These are phyloP conservation scores for Aureobasidium sp. DNA, from an alignment of 2,329 filamentous ascomycete species.

Conservation along the genomic window DNA sequence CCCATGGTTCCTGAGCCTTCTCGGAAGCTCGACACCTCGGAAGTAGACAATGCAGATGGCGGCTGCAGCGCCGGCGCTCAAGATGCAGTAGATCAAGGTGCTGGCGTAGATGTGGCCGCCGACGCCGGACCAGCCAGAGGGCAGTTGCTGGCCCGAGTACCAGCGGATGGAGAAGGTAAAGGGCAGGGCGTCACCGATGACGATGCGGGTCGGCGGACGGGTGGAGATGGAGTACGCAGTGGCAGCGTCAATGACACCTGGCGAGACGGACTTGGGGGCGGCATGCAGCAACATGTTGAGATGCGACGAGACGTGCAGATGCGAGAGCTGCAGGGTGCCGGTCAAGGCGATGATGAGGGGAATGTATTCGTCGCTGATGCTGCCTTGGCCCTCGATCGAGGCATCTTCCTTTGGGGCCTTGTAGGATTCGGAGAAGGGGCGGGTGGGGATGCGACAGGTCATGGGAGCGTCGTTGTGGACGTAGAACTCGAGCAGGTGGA, in stretches of 20 bases:
- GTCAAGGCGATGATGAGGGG: slow-evolving; percentile 84
- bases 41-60: slow-evolving; percentile 50
- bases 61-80: slow-evolving; percentile 42
- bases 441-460: slow-evolving; percentile 79
- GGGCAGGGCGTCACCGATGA: slow-evolving; percentile 80
- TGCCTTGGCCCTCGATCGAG: slow-evolving; percentile 26
- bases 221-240: slow-evolving; percentile 70
- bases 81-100: slow-evolving; percentile 44
- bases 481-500: slow-evolving; percentile 92
- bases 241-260: slow-evolving; percentile 77
- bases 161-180: slow-evolving; percentile 76
- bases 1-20: slow-evolving; percentile 50
- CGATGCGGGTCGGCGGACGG: slow-evolving; percentile 54
- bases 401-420: slow-evolving; percentile 28
- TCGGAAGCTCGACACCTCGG: slow-evolving; percentile 45
- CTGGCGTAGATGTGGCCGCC: slow-evolving; percentile 46
- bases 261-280: slow-evolving; percentile 44
- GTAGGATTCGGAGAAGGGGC: slow-evolving; percentile 49
- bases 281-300: slow-evolving; percentile 81
- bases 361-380: slow-evolving; percentile 51
- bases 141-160: slow-evolving; percentile 70
- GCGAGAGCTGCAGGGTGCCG: slow-evolving; percentile 79
- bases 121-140: slow-evolving; percentile 47
- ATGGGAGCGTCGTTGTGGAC: slow-evolving; percentile 93
- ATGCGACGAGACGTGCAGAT: slow-evolving; percentile 83